Conservation (phyloP, 2,329 filamentous ascomycete species). For the Biscogniauxia marginata region DNA sequence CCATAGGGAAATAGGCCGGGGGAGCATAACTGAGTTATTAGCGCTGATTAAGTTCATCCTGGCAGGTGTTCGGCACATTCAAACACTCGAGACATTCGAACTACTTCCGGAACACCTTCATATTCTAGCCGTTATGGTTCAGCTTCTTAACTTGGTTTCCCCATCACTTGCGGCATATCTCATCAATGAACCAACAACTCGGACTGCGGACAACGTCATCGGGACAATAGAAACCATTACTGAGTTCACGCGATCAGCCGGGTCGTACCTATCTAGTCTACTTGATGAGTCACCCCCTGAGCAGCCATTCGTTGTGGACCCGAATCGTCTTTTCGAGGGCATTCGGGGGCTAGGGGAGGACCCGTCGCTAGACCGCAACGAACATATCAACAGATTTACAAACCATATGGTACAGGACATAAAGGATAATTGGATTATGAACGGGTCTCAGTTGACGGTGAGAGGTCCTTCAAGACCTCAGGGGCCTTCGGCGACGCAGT, state of each 20-base stretch:
- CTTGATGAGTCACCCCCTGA: conserved; percentile 5
- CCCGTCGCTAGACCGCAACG: conserved; percentile 16
- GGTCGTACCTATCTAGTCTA: conserved; percentile 19
- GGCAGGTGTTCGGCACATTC: conserved; percentile 27
- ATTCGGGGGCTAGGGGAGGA: conserved; percentile 5
- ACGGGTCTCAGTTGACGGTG: conserved; percentile 35
- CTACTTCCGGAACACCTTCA: conserved; percentile 26
- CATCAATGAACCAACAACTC: conserved; percentile 24
- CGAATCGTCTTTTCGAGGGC: conserved; percentile 23
- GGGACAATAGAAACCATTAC: conserved; percentile 20
- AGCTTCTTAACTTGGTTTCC: conserved; percentile 29
- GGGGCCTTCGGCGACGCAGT: conserved; percentile 33
- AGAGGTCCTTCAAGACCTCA: conserved; percentile 36
- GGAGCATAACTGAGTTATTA: conserved; percentile 33
- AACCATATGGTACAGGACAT: conserved; percentile 46
- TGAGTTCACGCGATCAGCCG: conserved; percentile 25
- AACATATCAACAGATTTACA: conserved; percentile 40
- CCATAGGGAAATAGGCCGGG: conserved; percentile 37
- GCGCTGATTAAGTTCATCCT: conserved; percentile 33
- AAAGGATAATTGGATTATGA: conserved; percentile 42
- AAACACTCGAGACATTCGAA: conserved; percentile 12
- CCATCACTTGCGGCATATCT: conserved; percentile 29
- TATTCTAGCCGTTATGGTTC: conserved; percentile 21
- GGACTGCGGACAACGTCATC: conserved; percentile 12
- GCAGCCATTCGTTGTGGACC: conserved; percentile 11